Conservation (phyloP, 169 alveolate species). For the Ichthyophthirius multifiliis region DNA sequence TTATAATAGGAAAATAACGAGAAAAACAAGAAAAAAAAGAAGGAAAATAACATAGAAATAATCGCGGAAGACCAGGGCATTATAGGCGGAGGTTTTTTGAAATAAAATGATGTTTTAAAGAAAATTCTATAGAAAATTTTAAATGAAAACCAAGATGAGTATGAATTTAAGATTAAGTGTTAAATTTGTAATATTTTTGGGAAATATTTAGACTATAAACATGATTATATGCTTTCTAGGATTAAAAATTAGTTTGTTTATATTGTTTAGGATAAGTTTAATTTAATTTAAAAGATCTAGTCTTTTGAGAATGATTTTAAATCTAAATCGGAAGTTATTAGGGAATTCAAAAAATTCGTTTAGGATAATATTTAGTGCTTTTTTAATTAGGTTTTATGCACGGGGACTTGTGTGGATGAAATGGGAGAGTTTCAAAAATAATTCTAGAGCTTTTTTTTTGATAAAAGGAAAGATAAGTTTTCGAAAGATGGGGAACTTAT, state of each 20-base stretch:
- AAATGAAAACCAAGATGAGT: slow-evolving; percentile 23
- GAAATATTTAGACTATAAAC: slow-evolving; percentile 26
- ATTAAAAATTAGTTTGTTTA: slow-evolving; percentile 20
- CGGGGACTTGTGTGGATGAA: slow-evolving; percentile 43
- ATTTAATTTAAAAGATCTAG: not conserved
- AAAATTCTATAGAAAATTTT: slow-evolving; percentile 21
- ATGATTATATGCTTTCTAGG: slow-evolving; percentile 19
- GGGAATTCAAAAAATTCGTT: not conserved
- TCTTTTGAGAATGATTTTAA: no score
- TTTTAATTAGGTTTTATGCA: slow-evolving; percentile 6
- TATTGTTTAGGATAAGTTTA: not conserved
- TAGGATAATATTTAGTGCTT: not conserved
- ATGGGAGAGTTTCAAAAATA: slow-evolving; percentile 13
- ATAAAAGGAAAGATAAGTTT: no score
- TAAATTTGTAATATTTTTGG: slow-evolving; percentile 39
- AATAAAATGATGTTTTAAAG: slow-evolving; percentile 38
- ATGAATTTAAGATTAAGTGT: slow-evolving; percentile 18
- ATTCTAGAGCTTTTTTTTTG: slow-evolving; percentile 4
- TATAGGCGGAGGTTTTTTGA: slow-evolving; percentile 26
- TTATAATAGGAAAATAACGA: no score
- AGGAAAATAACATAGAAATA: no score
- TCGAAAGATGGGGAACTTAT: no score
- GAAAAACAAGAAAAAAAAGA: no score
- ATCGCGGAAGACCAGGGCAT: not conserved
- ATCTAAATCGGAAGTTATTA: not conserved